phyloP scores from a whole-genome alignment of 169 alveolate species.

The Plasmodium fragile region DNA sequence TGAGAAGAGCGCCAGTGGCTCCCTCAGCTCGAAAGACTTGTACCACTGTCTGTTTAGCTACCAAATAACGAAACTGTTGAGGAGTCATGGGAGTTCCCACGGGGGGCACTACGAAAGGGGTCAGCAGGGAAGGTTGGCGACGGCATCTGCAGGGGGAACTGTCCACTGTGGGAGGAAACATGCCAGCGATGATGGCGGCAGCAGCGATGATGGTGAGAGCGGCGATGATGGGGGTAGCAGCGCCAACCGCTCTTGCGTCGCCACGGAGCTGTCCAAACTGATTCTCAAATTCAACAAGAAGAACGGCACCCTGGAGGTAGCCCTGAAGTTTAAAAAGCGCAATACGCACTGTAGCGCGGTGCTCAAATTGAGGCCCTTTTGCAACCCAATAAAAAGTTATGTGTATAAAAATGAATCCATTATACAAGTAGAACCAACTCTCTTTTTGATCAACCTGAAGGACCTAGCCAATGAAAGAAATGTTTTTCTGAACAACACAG shows the following conservation, averaged over 20 bases:
- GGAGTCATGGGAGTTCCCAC: conserved; percentile 1
- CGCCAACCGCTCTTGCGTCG: not conserved
- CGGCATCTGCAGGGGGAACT: not conserved
- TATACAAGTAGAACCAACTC: conserved; percentile 71
- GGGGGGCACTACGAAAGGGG: not conserved
- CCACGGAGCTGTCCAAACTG: conserved; percentile 15
- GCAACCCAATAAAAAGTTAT: conserved; percentile 27
- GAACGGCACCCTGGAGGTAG: conserved; percentile 35
- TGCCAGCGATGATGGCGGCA: not conserved
- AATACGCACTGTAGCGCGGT: conserved; percentile 37
- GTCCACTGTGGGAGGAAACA: not conserved
- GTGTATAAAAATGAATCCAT: conserved; percentile 61
- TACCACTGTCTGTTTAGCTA: conserved; percentile 58
- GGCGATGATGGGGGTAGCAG: not conserved
- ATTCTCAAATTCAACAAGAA: conserved; percentile 28
- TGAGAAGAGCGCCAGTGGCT: conserved; percentile 19
- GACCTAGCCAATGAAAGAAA: conserved; percentile 59
- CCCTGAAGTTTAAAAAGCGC: conserved; percentile 27
- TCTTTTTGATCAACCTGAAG: conserved; percentile 48
- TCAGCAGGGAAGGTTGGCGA: not conserved
- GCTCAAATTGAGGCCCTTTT: conserved; percentile 24
- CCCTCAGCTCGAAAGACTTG: conserved; percentile 55
- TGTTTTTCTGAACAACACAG: conserved; percentile 57
- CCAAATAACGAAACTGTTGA: conserved; percentile 22
- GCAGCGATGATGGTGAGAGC: not conserved